Conservation (phyloP, 805 yeast species). For the Kluyveromyces dobzhanskii region DNA sequence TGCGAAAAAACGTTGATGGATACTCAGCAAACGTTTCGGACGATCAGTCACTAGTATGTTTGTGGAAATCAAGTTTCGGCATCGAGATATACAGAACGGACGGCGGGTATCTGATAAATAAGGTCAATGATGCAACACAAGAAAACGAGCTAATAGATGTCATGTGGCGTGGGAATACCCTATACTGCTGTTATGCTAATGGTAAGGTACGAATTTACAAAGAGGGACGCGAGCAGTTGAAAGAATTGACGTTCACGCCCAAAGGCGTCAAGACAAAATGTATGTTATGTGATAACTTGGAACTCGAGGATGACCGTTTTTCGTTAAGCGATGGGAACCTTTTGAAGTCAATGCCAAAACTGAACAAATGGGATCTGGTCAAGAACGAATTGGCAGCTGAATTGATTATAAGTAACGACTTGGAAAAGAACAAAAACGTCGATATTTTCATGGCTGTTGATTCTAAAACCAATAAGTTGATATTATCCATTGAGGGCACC, state of each 20-base stretch:
- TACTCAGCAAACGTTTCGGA: background rate
- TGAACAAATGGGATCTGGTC: slow-evolving; percentile 4
- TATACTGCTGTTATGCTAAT: slow-evolving; percentile 1
- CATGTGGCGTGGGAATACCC: background rate
- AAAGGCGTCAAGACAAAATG: slow-evolving; percentile 1
- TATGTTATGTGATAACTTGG: background rate
- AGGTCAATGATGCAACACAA: background rate
- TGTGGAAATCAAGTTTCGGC: background rate
- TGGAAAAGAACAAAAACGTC: background rate
- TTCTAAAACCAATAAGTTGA: slow-evolving; percentile 1
- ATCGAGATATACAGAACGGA: slow-evolving; percentile 2
- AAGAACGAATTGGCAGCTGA: slow-evolving; percentile 1
- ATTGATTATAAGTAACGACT: background rate
- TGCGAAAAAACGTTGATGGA: background rate
- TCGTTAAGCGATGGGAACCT: slow-evolving; percentile 1
- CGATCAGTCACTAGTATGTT: slow-evolving; percentile 1
- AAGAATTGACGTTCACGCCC: slow-evolving; percentile 1
- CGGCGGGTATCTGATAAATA: slow-evolving; percentile 1
- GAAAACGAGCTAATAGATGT: background rate
- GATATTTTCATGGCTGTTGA: slow-evolving; percentile 1
- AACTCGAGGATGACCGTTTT: background rate
- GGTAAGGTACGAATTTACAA: background rate
- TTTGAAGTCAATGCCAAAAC: slow-evolving; percentile 1
- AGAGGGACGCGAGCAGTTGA: slow-evolving; percentile 1
- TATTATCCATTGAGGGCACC: slow-evolving; percentile 2